Percentiles rank a stretch among this genome's conserved stretches.
phyloP scores from a whole-genome alignment of 2,329 filamentous ascomycete genomes.

The Claviceps paspali region DNA sequence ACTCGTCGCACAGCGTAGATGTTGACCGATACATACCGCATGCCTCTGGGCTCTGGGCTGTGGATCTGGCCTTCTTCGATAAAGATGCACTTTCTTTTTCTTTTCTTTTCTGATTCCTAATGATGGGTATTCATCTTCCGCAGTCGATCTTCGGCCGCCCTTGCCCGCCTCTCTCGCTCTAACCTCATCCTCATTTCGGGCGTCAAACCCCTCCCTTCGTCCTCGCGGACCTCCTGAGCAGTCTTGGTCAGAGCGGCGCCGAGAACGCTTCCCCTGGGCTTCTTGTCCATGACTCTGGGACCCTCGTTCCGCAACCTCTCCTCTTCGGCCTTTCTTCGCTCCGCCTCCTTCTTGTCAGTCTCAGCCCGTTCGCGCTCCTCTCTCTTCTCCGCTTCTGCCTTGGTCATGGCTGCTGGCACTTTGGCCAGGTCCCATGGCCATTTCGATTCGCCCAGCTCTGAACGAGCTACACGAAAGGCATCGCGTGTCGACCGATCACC shows the following conservation, averaged over 20 bases:
- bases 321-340: constrained; percentile 58
- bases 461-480: constrained; percentile 77
- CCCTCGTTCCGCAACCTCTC: constrained; percentile 56
- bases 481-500: constrained; percentile 78
- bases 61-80: too few species aligned
- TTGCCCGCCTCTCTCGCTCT: constrained; percentile 76
- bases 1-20: too few species aligned
- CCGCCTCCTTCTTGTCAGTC: constrained; percentile 50
- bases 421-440: constrained; percentile 69
- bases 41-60: too few species aligned
- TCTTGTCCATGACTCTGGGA: constrained; percentile 35
- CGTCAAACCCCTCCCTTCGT: constrained; percentile 71
- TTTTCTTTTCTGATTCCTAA: too few species aligned
- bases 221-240: constrained; percentile 65
- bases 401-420: constrained; percentile 57
- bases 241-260: constrained; percentile 49
- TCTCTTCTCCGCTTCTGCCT: constrained; percentile 54
- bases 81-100: too few species aligned
- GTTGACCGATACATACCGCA: too few species aligned
- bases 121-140: constrained; percentile 50
- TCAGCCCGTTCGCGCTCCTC: constrained; percentile 56
- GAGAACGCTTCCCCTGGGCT: constrained; percentile 34
- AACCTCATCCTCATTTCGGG: constrained; percentile 73
- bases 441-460: constrained; percentile 58
- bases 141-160: constrained; percentile 81